Evolutionary conservation across 2,329 filamentous ascomycete species (phyloP), one percentile per base, ranked within the genome.

Genomic region (Pseudogymnoascus sp.): DNA sequence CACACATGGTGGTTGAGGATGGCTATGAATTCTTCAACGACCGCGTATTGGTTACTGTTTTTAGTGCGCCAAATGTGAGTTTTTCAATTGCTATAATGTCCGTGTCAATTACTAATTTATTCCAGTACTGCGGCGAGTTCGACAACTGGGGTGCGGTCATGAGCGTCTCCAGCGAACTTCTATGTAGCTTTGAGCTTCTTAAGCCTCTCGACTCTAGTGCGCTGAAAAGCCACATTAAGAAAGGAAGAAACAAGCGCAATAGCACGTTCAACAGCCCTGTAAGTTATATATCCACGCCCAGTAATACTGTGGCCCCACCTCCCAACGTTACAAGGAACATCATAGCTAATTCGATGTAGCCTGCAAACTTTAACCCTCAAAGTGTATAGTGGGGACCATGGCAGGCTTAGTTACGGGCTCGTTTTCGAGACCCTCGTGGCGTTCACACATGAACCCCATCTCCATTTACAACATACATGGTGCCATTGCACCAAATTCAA

Each of bases 71-170:
- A 25, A 99, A 99, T 73, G 92, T 96, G 81, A 84, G 91, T 83
- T n/a, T 21, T 64, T 54, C 43, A n/a, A 39, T 64, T 60, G 16
- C 4, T 16, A 51, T 36, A 28, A 28, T 64, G 11, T 13, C 25
- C 6, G 2, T 60, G 2, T 3, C 19, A 11, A 13, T 31, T 62
- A 36, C 61, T 60, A 60, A 67, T 48, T 34, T 62, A 19, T 45
- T 7, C 8, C 16, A 96, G 90, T 98, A 99, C 74, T 99, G 95
- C 72, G 95, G 95, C 69, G 95, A 99, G 76, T 99, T 99, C 70
- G 95, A 99, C 75, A 99, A 99, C 68, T 98, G 95, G 92, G 95
- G 95, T 19, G 95, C 95, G 13, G 93, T 98, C 69, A 99, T 99
- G 95, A 96, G 93, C 2, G 95, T 99, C 21, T 97, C 92, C 1